Conservation (phyloP, 805 yeast genomes). For the Metschnikowia reukaufii region DNA sequence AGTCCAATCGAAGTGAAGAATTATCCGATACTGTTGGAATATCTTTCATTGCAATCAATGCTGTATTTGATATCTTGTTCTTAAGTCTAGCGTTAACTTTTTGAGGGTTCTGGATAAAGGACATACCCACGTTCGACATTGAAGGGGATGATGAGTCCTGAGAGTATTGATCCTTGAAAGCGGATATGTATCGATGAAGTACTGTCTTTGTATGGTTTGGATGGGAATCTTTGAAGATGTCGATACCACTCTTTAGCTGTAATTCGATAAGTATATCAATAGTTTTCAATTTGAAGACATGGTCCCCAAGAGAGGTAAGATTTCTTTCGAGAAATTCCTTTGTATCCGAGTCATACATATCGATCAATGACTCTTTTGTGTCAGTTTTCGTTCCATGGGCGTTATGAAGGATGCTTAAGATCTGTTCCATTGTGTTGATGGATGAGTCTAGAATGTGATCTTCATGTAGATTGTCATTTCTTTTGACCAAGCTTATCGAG, state of each 20-base stretch:
- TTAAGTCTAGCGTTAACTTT: neutral
- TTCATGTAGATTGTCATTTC: neutral
- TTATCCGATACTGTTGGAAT: neutral
- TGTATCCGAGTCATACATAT: neutral
- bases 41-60: conserved; percentile 4
- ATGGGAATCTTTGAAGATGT: conserved; percentile 10
- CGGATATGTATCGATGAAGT: conserved; percentile 9
- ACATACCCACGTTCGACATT: conserved; percentile 5
- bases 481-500: neutral
- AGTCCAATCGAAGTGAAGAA: neutral
- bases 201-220: conserved; percentile 10
- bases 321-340: neutral
- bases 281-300: conserved; percentile 11
- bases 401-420: conserved; percentile 15
- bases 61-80: conserved; percentile 2
- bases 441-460: conserved; percentile 14
- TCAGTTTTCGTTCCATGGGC: conserved; percentile 13
- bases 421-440: conserved; percentile 19
- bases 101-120: conserved; percentile 5
- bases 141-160: neutral
- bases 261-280: conserved; percentile 9
- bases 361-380: conserved; percentile 5
- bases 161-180: conserved; percentile 10
- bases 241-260: conserved; percentile 5
- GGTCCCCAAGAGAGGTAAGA: conserved; percentile 11